These are phyloP conservation scores for Tolypocladium album DNA, from an alignment of 2,329 filamentous ascomycete genomes.

Conservation along the genomic window DNA sequence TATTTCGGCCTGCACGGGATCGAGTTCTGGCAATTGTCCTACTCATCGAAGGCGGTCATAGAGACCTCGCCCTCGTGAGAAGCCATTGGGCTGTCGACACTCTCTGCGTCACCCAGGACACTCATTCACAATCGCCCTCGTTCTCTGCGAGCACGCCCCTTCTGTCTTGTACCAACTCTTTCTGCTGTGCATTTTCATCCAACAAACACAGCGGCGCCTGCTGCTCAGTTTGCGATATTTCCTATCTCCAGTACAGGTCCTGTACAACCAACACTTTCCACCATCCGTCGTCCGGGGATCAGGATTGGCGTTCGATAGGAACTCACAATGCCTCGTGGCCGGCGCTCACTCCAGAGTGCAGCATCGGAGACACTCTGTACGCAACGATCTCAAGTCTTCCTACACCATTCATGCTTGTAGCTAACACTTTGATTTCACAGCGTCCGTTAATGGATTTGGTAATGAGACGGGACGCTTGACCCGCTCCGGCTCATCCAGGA, in stretches of 20 bases:
- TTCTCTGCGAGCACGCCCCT: not conserved
- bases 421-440: constrained; percentile 2
- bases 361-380: constrained; percentile 9
- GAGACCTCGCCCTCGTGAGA: not conserved
- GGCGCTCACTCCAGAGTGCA: constrained; percentile 11
- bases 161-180: not conserved
- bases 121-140: not conserved
- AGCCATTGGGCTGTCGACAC: not conserved
- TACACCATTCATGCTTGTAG: no score
- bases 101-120: not conserved
- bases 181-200: not conserved
- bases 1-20: not conserved
- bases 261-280: not conserved
- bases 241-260: not conserved
- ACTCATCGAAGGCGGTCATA: not conserved
- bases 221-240: not conserved
- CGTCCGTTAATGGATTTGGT: constrained; percentile 7
- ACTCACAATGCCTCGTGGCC: constrained; percentile 18
- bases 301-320: not conserved
- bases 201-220: not conserved
- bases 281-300: not conserved
- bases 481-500: constrained; percentile 13
- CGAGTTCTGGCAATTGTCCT: not conserved
- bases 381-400: not conserved
- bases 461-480: constrained; percentile 12